Conservation (phyloP, 345 rosid genomes). For the Hevea brasiliensis region DNA sequence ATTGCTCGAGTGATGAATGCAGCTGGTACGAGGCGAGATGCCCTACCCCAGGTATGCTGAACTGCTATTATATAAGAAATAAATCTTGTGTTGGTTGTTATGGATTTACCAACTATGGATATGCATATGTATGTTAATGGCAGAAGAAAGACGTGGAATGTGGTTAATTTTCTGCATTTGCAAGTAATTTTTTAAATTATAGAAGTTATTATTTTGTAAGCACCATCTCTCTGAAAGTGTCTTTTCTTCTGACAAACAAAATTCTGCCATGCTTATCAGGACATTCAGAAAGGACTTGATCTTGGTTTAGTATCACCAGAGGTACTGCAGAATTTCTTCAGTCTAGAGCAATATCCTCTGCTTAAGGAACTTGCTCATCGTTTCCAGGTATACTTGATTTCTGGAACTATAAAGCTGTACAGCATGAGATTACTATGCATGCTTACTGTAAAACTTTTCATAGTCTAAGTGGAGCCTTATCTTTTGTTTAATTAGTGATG, state of each 20-base stretch:
- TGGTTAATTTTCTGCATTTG: not conserved
- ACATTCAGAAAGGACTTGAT: slow-evolving; percentile 90
- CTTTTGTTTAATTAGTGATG: not conserved
- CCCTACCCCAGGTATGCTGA: slow-evolving; percentile 69
- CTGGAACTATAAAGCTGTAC: slow-evolving; percentile 3
- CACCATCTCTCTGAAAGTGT: not conserved
- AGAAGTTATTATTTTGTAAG: not conserved
- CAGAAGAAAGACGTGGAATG: slow-evolving; percentile 2
- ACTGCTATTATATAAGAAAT: not conserved
- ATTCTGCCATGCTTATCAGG: slow-evolving; percentile 48
- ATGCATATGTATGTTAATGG: not conserved
- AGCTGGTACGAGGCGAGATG: slow-evolving; percentile 84
- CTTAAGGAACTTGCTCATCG: slow-evolving; percentile 76
- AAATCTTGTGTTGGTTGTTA: not conserved
- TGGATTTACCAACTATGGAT: not conserved
- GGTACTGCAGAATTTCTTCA: slow-evolving; percentile 88
- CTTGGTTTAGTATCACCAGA: slow-evolving; percentile 95
- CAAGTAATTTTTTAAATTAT: not conserved
- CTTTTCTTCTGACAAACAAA: slow-evolving; percentile 9
- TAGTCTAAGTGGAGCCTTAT: not conserved
- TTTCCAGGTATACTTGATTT: slow-evolving; percentile 61
- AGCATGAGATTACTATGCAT: not conserved
- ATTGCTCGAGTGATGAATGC: slow-evolving; percentile 96
- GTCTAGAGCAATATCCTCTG: slow-evolving; percentile 80
- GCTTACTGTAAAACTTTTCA: slow-evolving; percentile 2